Evolutionary conservation across 495 filamentous ascomycete genomes (phyloP).

Genomic region (Penicillium bialowiezense): DNA sequence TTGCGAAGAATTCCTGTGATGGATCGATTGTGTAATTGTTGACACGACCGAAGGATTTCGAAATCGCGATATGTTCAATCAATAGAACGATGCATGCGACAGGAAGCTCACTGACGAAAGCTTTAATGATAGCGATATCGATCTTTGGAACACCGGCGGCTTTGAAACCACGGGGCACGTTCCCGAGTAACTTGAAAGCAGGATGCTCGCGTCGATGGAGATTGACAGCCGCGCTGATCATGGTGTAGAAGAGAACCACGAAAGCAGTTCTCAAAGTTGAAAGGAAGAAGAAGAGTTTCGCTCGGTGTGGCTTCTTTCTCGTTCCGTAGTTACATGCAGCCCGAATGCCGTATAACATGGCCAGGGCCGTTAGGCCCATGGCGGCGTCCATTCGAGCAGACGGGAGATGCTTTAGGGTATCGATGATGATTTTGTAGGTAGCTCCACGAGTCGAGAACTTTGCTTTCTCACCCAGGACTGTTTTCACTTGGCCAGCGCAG

Average conservation of each 20-base stretch:
- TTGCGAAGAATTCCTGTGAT: conserved; percentile 91
- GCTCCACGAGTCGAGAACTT: conserved; percentile 67
- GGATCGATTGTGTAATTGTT: conserved; percentile 98
- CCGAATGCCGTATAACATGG: conserved; percentile 77
- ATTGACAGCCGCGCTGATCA: conserved; percentile 84
- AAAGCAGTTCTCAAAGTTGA: conserved; percentile 87
- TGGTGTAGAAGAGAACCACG: conserved; percentile 82
- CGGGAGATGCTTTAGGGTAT: conserved; percentile 72
- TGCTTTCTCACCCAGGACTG: conserved; percentile 74
- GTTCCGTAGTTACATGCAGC: conserved; percentile 58
- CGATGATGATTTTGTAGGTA: conserved; percentile 80
- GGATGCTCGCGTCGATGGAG: conserved; percentile 45
- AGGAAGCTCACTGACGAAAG: conserved; percentile 63
- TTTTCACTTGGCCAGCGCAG: conserved; percentile 73
- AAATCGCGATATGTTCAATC: conserved; percentile 92
- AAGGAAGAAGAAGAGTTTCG: conserved; percentile 78
- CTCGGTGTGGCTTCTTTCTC: conserved; percentile 62
- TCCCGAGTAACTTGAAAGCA: conserved; percentile 64
- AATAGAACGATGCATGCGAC: conserved; percentile 83
- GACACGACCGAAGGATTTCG: conserved; percentile 93
- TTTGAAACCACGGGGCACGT: conserved; percentile 77
- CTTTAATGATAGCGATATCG: conserved; percentile 55
- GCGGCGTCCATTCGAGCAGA: conserved; percentile 71
- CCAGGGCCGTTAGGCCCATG: conserved; percentile 77
- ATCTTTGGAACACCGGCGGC: conserved; percentile 67